Evolutionary conservation across 78 protist genomes (phyloP).

Genomic region (Dictyostelium capitatum): DNA sequence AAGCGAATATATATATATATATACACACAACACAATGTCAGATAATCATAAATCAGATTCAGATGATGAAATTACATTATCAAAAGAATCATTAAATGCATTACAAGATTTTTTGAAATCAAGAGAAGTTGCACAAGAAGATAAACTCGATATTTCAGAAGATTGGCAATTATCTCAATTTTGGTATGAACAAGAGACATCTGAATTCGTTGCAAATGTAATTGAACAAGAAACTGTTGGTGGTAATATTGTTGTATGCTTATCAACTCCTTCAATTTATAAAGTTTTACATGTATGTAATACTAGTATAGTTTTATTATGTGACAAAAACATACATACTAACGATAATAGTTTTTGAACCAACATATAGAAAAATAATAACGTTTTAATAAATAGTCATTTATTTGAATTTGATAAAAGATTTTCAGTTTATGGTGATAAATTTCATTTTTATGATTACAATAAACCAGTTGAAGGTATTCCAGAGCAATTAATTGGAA

Average conservation of each 20-base stretch:
- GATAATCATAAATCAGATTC: slow-evolving; percentile 4
- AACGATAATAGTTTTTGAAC: too few species aligned
- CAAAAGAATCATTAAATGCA: slow-evolving; percentile 27
- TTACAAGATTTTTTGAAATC: slow-evolving; percentile 63
- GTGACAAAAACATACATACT: too few species aligned
- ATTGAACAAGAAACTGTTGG: slow-evolving; percentile 53
- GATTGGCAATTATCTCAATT: slow-evolving; percentile 79
- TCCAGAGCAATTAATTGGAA: slow-evolving; percentile 11
- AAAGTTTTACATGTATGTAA: slow-evolving; percentile 50
- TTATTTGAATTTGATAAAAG: slow-evolving; percentile 72
- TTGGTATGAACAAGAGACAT: slow-evolving; percentile 42
- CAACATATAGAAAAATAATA: slow-evolving; percentile 35
- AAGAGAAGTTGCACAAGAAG: slow-evolving; percentile 10
- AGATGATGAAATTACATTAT: slow-evolving; percentile 49
- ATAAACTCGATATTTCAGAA: slow-evolving; percentile 26
- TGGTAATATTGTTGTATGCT: slow-evolving; percentile 21
- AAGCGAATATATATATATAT: too few species aligned
- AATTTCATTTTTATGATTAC: slow-evolving; percentile 57
- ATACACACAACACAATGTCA: background rate
- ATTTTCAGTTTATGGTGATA: slow-evolving; percentile 49
- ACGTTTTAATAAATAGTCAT: slow-evolving; percentile 23
- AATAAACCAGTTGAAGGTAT: slow-evolving; percentile 34
- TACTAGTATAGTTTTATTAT: too few species aligned
- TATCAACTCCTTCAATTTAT: slow-evolving; percentile 73
- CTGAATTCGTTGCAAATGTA: slow-evolving; percentile 42